phyloP scores from a whole-genome alignment of 768 basidiomycete genomes.

The Daedalea quercina region DNA sequence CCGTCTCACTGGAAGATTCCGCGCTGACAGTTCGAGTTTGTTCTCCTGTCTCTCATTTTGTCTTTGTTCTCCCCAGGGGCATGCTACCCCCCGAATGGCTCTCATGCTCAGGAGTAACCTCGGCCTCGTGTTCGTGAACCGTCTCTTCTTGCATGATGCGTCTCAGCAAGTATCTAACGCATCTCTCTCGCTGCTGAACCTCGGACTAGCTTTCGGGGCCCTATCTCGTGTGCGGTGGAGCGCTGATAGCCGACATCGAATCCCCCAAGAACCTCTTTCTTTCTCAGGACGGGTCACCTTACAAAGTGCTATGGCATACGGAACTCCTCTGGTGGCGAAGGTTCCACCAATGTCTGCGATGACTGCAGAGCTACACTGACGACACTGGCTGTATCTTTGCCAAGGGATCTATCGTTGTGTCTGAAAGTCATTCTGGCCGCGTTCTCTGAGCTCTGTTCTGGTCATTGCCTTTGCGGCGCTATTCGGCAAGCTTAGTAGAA shows the following conservation, averaged over 20 bases:
- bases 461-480: no score
- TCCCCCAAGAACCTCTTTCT: neutral
- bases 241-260: conserved; percentile 2
- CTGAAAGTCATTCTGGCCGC: no score
- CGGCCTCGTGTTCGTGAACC: neutral
- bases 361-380: no score
- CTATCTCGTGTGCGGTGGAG: neutral
- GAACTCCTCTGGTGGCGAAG: neutral
- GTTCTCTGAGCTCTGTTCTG: no score
- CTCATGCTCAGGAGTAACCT: neutral
- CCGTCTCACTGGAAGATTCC: no score
- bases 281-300: neutral
- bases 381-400: no score
- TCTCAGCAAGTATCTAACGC: no score
- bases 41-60: neutral
- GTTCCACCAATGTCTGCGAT: neutral
- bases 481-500: no score
- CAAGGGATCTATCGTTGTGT: no score
- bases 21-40: neutral
- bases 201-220: neutral
- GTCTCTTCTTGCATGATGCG: neutral
- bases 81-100: neutral
- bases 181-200: neutral
- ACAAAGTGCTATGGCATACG: neutral
- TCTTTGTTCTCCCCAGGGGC: neutral